phyloP scores from a whole-genome alignment of 768 basidiomycete species.

The Lentinula lateritia region DNA sequence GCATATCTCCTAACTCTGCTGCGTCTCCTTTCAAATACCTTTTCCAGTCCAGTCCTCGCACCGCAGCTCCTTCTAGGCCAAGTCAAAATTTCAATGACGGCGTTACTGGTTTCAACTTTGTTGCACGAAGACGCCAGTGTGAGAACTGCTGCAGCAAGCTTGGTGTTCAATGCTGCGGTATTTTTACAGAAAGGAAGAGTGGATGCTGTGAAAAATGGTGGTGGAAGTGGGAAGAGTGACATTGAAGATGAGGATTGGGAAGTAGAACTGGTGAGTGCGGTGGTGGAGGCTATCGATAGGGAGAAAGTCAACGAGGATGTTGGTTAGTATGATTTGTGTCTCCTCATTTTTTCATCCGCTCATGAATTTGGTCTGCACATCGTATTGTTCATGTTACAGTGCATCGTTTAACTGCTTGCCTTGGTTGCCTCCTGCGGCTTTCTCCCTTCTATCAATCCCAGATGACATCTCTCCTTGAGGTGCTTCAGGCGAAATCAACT shows the following conservation, averaged over 20 bases:
- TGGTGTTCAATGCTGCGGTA: slow-evolving; percentile 72
- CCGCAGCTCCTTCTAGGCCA: slow-evolving; percentile 26
- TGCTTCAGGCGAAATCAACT: slow-evolving; percentile 54
- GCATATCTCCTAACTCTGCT: slow-evolving; percentile 63
- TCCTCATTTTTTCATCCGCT: not conserved
- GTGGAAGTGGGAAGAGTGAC: slow-evolving; percentile 27
- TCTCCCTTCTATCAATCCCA: slow-evolving; percentile 63
- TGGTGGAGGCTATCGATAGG: slow-evolving; percentile 72
- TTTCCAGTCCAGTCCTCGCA: slow-evolving; percentile 46
- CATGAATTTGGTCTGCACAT: not conserved
- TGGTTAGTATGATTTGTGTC: slow-evolving; percentile 40
- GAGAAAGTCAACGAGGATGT: slow-evolving; percentile 77
- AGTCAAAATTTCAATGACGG: slow-evolving; percentile 33
- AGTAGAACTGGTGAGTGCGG: slow-evolving; percentile 73
- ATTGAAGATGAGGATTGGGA: slow-evolving; percentile 78
- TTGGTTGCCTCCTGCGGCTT: slow-evolving; percentile 71
- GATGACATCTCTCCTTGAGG: slow-evolving; percentile 56
- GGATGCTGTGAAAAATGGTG: slow-evolving; percentile 29
- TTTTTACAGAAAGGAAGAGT: slow-evolving; percentile 60
- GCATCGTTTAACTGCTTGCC: slow-evolving; percentile 74
- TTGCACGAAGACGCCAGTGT: slow-evolving; percentile 64
- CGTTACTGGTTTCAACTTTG: slow-evolving; percentile 59
- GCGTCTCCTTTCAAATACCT: slow-evolving; percentile 64
- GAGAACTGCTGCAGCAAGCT: slow-evolving; percentile 74
- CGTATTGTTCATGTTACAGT: slow-evolving; percentile 35